Conservation (phyloP, 2,329 filamentous ascomycete species). For the Dothistroma pini region DNA sequence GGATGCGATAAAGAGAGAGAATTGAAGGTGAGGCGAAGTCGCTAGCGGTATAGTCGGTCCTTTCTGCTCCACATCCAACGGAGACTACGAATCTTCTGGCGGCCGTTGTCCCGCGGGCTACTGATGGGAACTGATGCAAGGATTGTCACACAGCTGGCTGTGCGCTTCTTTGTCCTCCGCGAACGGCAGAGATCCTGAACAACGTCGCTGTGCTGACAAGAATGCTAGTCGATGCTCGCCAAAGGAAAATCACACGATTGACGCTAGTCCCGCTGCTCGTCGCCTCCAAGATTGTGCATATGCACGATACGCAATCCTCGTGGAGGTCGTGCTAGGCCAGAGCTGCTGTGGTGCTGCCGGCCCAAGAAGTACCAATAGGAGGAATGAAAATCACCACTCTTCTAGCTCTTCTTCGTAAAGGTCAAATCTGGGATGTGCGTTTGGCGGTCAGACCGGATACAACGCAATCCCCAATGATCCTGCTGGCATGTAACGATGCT, state of each 20-base stretch:
- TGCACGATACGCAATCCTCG: neutral
- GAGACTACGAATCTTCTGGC: neutral
- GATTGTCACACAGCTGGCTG: neutral
- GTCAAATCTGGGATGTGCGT: neutral
- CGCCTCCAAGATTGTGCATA: neutral
- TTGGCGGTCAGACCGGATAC: neutral
- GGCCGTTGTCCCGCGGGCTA: neutral
- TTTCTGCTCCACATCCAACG: neutral
- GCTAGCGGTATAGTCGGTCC: neutral
- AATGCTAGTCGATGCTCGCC: neutral
- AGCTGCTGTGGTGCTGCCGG: neutral
- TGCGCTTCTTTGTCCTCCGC: slow-evolving; percentile 1
- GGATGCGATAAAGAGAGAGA: neutral
- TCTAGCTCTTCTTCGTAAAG: neutral
- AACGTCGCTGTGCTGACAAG: slow-evolving; percentile 3
- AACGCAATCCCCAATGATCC: neutral
- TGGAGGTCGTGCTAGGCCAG: neutral
- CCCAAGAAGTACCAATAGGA: slow-evolving; percentile 2
- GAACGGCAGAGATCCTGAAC: neutral
- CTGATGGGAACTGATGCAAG: slow-evolving; percentile 1
- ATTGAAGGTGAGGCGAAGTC: neutral
- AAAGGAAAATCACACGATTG: neutral
- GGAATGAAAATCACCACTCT: neutral
- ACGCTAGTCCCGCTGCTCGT: neutral
- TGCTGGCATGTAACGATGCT: neutral